phyloP scores from a whole-genome alignment of 2,329 filamentous ascomycete genomes.

The Ophiostoma fasciatum region DNA sequence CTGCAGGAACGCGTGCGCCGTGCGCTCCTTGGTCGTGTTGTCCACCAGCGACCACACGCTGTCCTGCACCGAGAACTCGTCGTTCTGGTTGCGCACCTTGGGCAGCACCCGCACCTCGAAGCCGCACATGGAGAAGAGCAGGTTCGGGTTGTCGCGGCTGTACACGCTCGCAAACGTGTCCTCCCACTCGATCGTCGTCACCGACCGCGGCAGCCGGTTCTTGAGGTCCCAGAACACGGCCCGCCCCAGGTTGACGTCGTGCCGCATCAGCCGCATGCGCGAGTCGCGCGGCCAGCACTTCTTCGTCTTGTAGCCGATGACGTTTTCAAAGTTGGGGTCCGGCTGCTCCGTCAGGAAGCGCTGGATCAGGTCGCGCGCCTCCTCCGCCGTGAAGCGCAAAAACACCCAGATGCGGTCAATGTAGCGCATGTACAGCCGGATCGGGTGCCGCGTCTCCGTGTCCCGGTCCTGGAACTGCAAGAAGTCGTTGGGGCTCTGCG shows the following conservation, averaged over 20 bases:
- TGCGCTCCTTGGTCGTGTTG: conserved; percentile 92
- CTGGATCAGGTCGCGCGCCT: conserved; percentile 90
- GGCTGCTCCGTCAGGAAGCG: conserved; percentile 96
- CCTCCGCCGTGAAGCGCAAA: conserved; percentile 82
- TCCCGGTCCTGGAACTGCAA: conserved; percentile 89
- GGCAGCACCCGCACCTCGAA: conserved; percentile 95
- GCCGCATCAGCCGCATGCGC: conserved; percentile 94
- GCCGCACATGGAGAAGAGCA: conserved; percentile 94
- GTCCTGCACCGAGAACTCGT: conserved; percentile 94
- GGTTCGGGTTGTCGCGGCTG: conserved; percentile 91
- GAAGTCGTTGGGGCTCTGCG: conserved; percentile 91
- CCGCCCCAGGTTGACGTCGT: conserved; percentile 93
- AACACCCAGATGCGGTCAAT: conserved; percentile 99
- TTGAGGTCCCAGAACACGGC: conserved; percentile 99
- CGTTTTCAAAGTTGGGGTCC: conserved; percentile 97
- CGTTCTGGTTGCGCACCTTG: conserved; percentile 87
- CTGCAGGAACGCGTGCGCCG: conserved; percentile 91
- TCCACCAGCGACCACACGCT: conserved; percentile 97
- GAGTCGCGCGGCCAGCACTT: conserved; percentile 99
- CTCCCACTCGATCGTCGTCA: conserved; percentile 98
- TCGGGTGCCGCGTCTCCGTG: conserved; percentile 85
- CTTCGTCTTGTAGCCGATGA: conserved; percentile 98
- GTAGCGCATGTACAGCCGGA: conserved; percentile 93
- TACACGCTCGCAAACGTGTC: conserved; percentile 98
- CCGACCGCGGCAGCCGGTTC: conserved; percentile 83